A percentile compares a stretch with the other conserved stretches of the same genome.
Conservation (phyloP, 1,284 basidiomycete genomes). For the Rhizoctonia solani region DNA sequence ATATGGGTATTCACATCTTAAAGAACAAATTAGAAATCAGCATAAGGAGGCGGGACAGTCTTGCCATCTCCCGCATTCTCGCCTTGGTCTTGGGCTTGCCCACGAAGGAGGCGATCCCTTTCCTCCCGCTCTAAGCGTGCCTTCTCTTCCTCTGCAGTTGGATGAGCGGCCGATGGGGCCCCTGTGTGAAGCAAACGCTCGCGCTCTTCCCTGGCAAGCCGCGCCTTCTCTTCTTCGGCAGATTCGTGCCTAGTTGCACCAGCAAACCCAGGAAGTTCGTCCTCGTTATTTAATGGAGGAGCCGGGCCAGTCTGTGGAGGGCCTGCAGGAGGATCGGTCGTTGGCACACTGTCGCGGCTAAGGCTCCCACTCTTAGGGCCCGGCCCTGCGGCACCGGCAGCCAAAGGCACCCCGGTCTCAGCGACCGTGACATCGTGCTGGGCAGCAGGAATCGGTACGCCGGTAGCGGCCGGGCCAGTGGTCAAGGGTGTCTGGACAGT, state of each 20-base stretch:
- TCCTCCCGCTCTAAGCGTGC: conserved; percentile 34
- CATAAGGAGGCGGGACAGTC: conserved; percentile 28
- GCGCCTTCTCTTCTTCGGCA: conserved; percentile 45
- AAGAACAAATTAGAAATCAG: conserved; percentile 13
- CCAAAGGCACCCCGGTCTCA: conserved; percentile 61
- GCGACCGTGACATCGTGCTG: conserved; percentile 60
- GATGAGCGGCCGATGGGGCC: conserved; percentile 37
- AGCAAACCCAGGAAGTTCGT: conserved; percentile 44
- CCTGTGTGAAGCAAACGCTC: conserved; percentile 36
- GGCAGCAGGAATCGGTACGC: conserved; percentile 42
- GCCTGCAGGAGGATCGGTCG: conserved; percentile 3
- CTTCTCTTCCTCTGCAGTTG: conserved; percentile 48
- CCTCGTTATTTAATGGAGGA: conserved; percentile 29
- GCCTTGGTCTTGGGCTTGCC: conserved; percentile 11
- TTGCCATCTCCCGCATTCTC: conserved; percentile 38
- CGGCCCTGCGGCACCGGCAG: conserved; percentile 57
- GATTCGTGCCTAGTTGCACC: conserved; percentile 43
- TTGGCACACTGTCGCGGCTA: conserved; percentile 29
- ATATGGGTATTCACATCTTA: conserved; percentile 12
- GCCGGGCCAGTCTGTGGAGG: conserved; percentile 25
- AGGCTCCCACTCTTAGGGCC: conserved; percentile 61
- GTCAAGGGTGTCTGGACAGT: conserved; percentile 41
- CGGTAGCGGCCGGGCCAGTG: conserved; percentile 38
- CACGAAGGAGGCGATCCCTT: conserved; percentile 28
- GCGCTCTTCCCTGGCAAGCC: conserved; percentile 38